phyloP scores from a whole-genome alignment of 169 alveolate species.

The Babesia bigemina region DNA sequence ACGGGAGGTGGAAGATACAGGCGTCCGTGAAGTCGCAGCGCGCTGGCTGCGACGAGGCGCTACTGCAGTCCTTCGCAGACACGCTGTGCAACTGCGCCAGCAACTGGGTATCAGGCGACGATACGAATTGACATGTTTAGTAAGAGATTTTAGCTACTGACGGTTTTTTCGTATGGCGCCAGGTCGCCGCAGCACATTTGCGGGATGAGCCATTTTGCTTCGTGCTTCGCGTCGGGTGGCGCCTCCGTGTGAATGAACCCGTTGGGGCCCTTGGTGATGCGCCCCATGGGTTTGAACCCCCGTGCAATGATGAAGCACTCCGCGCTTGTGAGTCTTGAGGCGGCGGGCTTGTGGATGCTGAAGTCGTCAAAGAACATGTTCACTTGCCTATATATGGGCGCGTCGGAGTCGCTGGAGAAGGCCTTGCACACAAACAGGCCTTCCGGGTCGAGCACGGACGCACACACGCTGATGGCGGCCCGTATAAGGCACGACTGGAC shows the following conservation, averaged over 20 bases:
- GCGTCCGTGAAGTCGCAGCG: constrained; percentile 44
- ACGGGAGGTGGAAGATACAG: constrained; percentile 34
- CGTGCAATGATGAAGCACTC: constrained; percentile 88
- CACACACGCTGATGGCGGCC: constrained; percentile 90
- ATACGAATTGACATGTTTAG: not conserved
- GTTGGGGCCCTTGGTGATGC: constrained; percentile 35
- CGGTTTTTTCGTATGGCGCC: constrained; percentile 35
- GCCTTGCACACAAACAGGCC: constrained; percentile 96
- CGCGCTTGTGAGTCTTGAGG: constrained; percentile 84
- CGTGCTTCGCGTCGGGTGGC: constrained; percentile 20
- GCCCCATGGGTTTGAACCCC: constrained; percentile 70
- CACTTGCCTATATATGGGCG: constrained; percentile 77
- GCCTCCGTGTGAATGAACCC: constrained; percentile 15
- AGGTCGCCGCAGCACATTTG: constrained; percentile 51
- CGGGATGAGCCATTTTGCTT: constrained; percentile 25
- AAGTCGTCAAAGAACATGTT: constrained; percentile 80
- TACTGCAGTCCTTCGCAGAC: constrained; percentile 44
- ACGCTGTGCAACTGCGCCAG: constrained; percentile 28
- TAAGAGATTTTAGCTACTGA: not conserved
- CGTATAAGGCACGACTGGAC: constrained; percentile 92
- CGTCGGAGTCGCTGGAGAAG: constrained; percentile 91
- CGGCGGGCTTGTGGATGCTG: constrained; percentile 86
- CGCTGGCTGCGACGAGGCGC: constrained; percentile 1
- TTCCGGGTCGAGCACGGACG: constrained; percentile 86
- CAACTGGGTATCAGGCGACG: constrained; percentile 31